These are phyloP conservation scores for Nothophytophthora sp. DNA, from an alignment of 352 stramenopile species.

Conservation along the genomic window DNA sequence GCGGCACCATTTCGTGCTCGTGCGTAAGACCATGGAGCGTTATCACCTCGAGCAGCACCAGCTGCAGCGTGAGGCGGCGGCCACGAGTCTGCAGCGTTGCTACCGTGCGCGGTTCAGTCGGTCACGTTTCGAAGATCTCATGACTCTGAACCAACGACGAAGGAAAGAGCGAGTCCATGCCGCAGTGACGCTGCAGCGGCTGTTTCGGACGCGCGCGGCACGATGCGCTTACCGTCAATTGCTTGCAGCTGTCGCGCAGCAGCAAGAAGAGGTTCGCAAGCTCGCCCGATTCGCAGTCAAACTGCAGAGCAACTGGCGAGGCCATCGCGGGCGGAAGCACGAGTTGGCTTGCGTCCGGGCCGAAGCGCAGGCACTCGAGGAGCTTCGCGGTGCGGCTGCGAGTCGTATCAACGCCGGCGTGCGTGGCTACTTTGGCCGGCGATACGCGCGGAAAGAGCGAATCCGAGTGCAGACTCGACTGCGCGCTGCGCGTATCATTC, in stretches of 20 bases:
- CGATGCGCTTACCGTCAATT: slow-evolving; percentile 56
- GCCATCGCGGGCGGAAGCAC: slow-evolving; percentile 34
- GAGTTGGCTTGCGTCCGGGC: slow-evolving; percentile 33
- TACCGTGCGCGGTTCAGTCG: slow-evolving; percentile 68
- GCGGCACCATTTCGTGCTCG: slow-evolving; percentile 43
- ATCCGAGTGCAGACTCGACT: slow-evolving; percentile 33
- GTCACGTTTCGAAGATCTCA: slow-evolving; percentile 74
- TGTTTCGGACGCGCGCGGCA: slow-evolving; percentile 59
- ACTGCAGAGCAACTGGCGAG: slow-evolving; percentile 71
- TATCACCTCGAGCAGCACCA: slow-evolving; percentile 56
- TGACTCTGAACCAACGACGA: slow-evolving; percentile 59
- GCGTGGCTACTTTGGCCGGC: slow-evolving; percentile 62
- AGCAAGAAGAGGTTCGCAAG: slow-evolving; percentile 34
- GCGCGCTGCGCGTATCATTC: slow-evolving; percentile 48
- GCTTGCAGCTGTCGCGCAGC: slow-evolving; percentile 39
- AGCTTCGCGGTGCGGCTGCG: slow-evolving; percentile 38
- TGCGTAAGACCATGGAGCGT: slow-evolving; percentile 64
- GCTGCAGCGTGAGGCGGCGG: slow-evolving; percentile 38
- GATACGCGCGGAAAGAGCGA: slow-evolving; percentile 36
- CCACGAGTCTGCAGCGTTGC: slow-evolving; percentile 44
- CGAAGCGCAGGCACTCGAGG: slow-evolving; percentile 33
- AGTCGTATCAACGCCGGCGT: slow-evolving; percentile 66
- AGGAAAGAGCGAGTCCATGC: slow-evolving; percentile 54
- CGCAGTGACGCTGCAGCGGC: slow-evolving; percentile 53
- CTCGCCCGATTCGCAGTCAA: slow-evolving; percentile 48